Base-by-base conservation (phyloP, 2,329 filamentous ascomycete species). In the Trichoderma pleuroti region DNA sequence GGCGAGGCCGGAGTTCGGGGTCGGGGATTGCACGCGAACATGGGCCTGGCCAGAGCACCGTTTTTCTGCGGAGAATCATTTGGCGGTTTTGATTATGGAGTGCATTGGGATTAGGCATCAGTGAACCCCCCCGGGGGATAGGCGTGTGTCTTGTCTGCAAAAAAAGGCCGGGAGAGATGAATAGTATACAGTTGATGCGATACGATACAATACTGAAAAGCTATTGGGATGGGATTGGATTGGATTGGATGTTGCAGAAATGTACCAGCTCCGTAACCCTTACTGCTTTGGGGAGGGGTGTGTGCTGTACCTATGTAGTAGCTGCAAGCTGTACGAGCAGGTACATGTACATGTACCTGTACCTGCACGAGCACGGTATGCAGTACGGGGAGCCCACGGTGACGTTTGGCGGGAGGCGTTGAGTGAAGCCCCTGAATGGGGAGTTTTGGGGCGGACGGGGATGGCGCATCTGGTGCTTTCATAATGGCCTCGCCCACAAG, bases 401-500 rank as follows among this genome's bases (percentile, higher is more conserved):
- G 59, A 62, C 59, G 59, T 62, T 21, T 36, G 26, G n/a, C 21
- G 32, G 57, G 21, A 24, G 32, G 57, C 57, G 57, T 16, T 46
- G 10, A 26, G 39, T 61, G 21, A 28, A 62, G 70, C 67, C 72
- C 72, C 62, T 62, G 65, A 56, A 49, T n/a, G 28, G 52, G 46
- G 39, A 32, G 26, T 24, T 28, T 24, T 5, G 12, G 16, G 49
- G 49, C n/a, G 62, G 18, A 52, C 24, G 28, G 34, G 60, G 26
- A 63, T 63, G 24, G 21, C 12, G 94, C 94, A 77, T 98, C 89
- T 12, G 91, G 86, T 2, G 96, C 94, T 72, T 93, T 90, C 95
- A 99, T 98, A 74, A 99, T 89, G 65, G 97, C 93, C 81, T 99
- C 96, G 18, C 96, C 96, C 9, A 99, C 95, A 5, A 99, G 87